phyloP scores from a whole-genome alignment of 495 filamentous ascomycete genomes.

The Penicillium taxi region DNA sequence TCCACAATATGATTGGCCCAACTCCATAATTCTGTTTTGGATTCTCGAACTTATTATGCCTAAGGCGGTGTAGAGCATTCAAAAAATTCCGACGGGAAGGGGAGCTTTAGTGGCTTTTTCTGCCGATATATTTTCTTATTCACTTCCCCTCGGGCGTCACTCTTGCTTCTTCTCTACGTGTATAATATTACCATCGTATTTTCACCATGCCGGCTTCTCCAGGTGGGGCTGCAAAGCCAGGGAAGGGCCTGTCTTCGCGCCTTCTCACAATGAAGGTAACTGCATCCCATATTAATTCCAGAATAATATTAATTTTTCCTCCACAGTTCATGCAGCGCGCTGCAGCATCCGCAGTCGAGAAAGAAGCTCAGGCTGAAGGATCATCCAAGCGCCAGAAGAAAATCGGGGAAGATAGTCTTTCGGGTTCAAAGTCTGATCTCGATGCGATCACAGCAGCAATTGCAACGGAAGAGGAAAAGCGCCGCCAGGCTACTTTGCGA shows the following conservation, averaged over 20 bases:
- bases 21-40: too few species aligned
- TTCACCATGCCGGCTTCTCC: conserved; percentile 30
- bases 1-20: too few species aligned
- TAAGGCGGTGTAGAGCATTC: too few species aligned
- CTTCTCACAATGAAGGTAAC: conserved; percentile 86
- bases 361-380: conserved; percentile 34
- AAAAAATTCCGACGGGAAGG: too few species aligned
- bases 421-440: conserved; percentile 31
- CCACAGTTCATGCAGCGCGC: conserved; percentile 89
- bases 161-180: too few species aligned
- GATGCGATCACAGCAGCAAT: conserved; percentile 63
- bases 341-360: conserved; percentile 47
- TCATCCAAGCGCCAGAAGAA: conserved; percentile 39
- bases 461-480: conserved; percentile 66
- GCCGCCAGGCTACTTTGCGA: conserved; percentile 59
- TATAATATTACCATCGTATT: too few species aligned
- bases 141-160: too few species aligned
- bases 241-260: conserved; percentile 79
- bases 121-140: conserved; percentile 15
- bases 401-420: conserved; percentile 30
- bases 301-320: conserved; percentile 6
- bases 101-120: conserved; percentile 14
- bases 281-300: neutral
- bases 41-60: too few species aligned
- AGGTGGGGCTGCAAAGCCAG: conserved; percentile 30